Percentiles rank a stretch among this genome's conserved stretches.
Conservation (phyloP, 2,329 filamentous ascomycete species). For the Tolypocladium tropicale region DNA sequence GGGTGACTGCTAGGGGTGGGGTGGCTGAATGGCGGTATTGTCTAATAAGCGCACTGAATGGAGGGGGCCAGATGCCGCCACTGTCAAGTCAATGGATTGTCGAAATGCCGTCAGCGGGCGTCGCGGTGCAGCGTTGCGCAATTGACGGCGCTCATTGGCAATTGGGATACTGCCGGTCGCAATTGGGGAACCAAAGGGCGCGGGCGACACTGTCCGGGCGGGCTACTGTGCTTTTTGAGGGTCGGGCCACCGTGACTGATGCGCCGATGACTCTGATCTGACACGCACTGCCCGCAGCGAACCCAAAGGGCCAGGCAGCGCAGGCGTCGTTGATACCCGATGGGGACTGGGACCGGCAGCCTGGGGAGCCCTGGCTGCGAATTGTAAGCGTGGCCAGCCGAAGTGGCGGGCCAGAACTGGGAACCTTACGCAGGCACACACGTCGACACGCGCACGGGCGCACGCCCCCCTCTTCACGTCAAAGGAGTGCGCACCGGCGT, state of each 20-base stretch:
- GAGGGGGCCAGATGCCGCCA: background rate
- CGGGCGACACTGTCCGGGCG: background rate
- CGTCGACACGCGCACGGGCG: slow-evolving; percentile 1
- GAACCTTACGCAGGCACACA: slow-evolving; percentile 7
- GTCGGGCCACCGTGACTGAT: background rate
- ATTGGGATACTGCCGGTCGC: background rate
- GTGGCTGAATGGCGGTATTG: background rate
- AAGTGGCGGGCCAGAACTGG: slow-evolving; percentile 7
- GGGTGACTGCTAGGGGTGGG: background rate
- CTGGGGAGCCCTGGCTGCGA: background rate
- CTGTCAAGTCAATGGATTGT: slow-evolving; percentile 1
- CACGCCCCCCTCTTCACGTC: slow-evolving; percentile 3
- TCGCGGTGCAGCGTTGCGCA: background rate
- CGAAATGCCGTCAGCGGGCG: slow-evolving; percentile 2
- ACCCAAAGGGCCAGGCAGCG: background rate
- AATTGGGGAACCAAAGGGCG: background rate
- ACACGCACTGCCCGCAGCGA: background rate
- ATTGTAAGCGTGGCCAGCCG: background rate
- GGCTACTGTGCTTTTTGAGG: background rate
- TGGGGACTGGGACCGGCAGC: slow-evolving; percentile 1
- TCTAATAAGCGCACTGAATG: background rate
- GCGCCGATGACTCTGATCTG: slow-evolving; percentile 1
- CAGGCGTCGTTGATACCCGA: slow-evolving; percentile 9
- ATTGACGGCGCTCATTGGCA: slow-evolving; percentile 1
- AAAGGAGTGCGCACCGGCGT: background rate